These are phyloP conservation scores for Colletotrichum coccodes DNA, from an alignment of 2,329 filamentous ascomycete species.

Conservation along the genomic window DNA sequence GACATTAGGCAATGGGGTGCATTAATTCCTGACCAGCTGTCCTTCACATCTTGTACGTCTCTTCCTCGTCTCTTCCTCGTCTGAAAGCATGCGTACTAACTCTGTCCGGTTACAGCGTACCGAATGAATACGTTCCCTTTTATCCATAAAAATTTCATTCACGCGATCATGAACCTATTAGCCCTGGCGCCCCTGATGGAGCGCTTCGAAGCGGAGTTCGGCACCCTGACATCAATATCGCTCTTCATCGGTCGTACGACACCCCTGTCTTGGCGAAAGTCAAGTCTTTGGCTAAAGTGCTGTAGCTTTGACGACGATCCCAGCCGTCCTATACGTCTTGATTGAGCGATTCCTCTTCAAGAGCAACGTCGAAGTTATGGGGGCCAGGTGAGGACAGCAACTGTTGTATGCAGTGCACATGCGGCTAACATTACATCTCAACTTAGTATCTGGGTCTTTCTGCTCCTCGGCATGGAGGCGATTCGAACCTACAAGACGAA, in stretches of 20 bases:
- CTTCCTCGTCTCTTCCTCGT: background rate
- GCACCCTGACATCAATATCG: conserved; percentile 86
- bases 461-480: conserved; percentile 85
- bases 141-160: conserved; percentile 84
- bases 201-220: conserved; percentile 91
- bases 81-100: background rate
- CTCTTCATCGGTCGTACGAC: conserved; percentile 92
- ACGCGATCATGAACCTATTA: conserved; percentile 81
- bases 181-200: conserved; percentile 90
- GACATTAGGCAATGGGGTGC: conserved; percentile 81
- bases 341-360: conserved; percentile 79
- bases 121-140: conserved; percentile 92
- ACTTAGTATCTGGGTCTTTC: conserved; percentile 88
- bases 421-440: background rate
- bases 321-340: conserved; percentile 82
- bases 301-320: conserved; percentile 82
- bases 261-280: background rate
- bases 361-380: conserved; percentile 79
- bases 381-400: conserved; percentile 73
- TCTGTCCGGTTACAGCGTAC: conserved; percentile 72
- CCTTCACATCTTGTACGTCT: conserved; percentile 74
- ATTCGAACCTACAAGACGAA: conserved; percentile 86
- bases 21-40: conserved; percentile 81
- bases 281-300: conserved; percentile 32
- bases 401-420: background rate